Base-by-base conservation (phyloP, 2,329 filamentous ascomycete genomes). In the Pyricularia sp. region DNA sequence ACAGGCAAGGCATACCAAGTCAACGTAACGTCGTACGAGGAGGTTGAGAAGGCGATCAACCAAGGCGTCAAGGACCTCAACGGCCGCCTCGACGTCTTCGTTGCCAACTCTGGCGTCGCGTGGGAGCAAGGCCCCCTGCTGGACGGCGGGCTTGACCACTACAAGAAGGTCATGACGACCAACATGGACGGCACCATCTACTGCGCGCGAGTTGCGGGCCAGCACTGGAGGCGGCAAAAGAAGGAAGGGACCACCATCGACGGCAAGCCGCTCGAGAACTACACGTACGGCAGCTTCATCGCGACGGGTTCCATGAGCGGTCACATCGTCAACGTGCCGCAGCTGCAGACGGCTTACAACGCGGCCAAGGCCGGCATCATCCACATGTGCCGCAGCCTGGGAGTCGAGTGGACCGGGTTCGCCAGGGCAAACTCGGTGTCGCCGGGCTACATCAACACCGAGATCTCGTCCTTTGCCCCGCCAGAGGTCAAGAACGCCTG, bases 111-210 rank as follows among this genome's bases (percentile, higher is more conserved):
- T 16, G 89, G 89, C 63, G 86, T 92, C 64, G 82, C 86, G 0
- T 93, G 88, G 88, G 86, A 82, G 2, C 80, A 90, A 66, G 87
- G 88, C 0, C 73, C 85, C 9, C 85, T 88, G 72, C 79, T 90
- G 44, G 86, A 90, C 67, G 88, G 86, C 28, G 77, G 83, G 5
- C 72, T 87, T 22, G 81, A 85, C 22, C 83, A 85, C 70, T 90
- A 89, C 76, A 81, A 81, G 62, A 82, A 85, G 67, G 87, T 93
- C 53, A 80, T 91, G 69, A 77, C 80, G 61, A 88, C 88, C 62
- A 89, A 94, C 74, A 76, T 93, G 16, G 88, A 91, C 73, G 88
- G 88, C 63, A 88, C 88, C 53, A 91, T 89, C 76, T 93, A 90
- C 81, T 90, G 86, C 72, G 89, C 89, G 49, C 83, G 83, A 70